These are phyloP conservation scores for Pyronema domesticum DNA, from an alignment of 495 filamentous ascomycete species.

Conservation along the genomic window DNA sequence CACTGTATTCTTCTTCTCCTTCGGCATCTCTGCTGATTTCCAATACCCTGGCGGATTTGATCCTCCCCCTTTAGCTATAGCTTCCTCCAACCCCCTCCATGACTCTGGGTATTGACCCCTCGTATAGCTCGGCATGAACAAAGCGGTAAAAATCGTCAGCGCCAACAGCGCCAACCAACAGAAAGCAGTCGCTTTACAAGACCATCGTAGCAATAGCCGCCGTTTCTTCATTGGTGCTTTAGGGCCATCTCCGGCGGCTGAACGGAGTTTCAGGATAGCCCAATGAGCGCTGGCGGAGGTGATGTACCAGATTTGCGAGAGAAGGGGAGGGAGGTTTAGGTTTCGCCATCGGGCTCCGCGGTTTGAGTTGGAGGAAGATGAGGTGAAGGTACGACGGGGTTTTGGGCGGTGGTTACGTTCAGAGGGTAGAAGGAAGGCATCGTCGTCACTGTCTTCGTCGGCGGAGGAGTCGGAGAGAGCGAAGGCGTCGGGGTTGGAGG, in stretches of 20 bases:
- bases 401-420: not conserved
- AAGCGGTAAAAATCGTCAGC: constrained; percentile 30
- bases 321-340: not conserved
- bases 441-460: not conserved
- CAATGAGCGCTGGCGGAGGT: not conserved
- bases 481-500: not conserved
- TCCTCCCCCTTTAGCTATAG: constrained; percentile 19
- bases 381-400: not conserved
- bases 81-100: constrained; percentile 30
- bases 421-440: not conserved
- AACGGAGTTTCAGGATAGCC: not conserved
- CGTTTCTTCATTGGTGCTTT: too few species aligned
- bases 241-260: not conserved
- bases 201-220: not conserved
- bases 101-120: constrained; percentile 32
- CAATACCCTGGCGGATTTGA: constrained; percentile 13
- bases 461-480: not conserved
- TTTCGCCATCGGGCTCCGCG: not conserved
- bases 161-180: constrained; percentile 4
- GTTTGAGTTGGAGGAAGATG: not conserved
- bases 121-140: constrained; percentile 46
- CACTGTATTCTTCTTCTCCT: constrained; percentile 23
- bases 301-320: not conserved
- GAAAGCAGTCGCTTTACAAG: not conserved
- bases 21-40: constrained; percentile 4